These are phyloP conservation scores for Phytophthora melonis DNA, from an alignment of 352 stramenopile genomes.

Conservation along the genomic window DNA sequence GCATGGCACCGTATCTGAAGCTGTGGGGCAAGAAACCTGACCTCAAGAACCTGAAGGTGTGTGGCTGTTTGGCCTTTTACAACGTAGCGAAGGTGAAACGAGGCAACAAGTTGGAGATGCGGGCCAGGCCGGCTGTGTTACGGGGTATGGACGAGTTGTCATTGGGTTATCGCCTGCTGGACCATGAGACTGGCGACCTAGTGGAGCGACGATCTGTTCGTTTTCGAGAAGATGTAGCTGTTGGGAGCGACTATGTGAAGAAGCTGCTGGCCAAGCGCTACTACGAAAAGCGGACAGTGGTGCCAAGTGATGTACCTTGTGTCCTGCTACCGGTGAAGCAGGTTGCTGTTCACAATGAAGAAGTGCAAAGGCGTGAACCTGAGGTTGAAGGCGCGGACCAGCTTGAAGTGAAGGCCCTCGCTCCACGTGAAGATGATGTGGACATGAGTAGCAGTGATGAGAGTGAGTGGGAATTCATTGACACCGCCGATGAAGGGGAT, in stretches of 20 bases:
- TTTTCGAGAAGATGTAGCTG: conserved; percentile 16
- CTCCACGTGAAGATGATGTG: background rate
- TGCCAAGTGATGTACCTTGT: conserved; percentile 8
- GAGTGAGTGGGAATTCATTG: conserved; percentile 12
- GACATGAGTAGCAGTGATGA: conserved; percentile 8
- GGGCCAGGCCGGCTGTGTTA: conserved; percentile 6
- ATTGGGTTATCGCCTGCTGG: conserved; percentile 12
- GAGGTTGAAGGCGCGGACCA: no score
- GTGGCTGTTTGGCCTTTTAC: conserved; percentile 13
- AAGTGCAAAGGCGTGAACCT: no score
- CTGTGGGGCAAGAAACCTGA: conserved; percentile 1
- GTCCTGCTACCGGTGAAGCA: background rate
- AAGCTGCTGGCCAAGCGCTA: background rate
- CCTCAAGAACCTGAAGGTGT: conserved; percentile 11
- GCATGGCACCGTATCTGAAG: conserved; percentile 8
- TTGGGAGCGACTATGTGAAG: conserved; percentile 9
- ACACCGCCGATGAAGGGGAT: background rate
- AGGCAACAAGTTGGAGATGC: conserved; percentile 1
- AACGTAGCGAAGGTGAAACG: conserved; percentile 6
- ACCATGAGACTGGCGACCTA: background rate
- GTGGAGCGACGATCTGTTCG: conserved; percentile 8
- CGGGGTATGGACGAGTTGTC: conserved; percentile 2
- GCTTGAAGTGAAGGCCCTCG: background rate
- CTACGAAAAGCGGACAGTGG: background rate
- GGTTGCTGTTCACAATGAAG: conserved; percentile 6